Evolutionary conservation across 345 rosid species (phyloP), one percentile per base, ranked within the genome.

Genomic region (Brassica juncea): DNA sequence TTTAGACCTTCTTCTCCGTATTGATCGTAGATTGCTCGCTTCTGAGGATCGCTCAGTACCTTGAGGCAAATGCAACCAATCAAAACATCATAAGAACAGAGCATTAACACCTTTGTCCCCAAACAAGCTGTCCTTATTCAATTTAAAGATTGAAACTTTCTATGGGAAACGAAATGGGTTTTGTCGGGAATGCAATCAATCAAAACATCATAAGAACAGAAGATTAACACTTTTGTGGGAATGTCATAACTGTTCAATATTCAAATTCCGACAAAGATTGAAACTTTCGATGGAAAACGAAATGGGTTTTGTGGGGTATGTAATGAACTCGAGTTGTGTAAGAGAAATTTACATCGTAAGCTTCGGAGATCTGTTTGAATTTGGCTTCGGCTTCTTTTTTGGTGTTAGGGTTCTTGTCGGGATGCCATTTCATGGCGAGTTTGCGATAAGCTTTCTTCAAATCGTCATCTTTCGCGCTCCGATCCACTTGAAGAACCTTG

Each of bases 341-440:
- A 55, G 72, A 80, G 73, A 71, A 52, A 15, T 10, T 61, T 88
- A 92, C 97, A 80, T 92, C 97, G 84, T 91, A 92, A 34, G 97
- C 97, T 85, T 92, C 97, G 71, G 97, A 92, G 89, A 92, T 91
- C 89, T 92, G 90, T 75, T 92, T 92, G 88, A 92, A 92, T 84
- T 89, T 92, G 75, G 96, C 88, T 78, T 92, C 96, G 58, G 97
- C 96, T 6, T 87, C 96, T 42, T 92, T 92, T 85, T 92, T 90
- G 84, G 72, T 85, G 77, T 77, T 90, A 84, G 94, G 97, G 86
- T 92, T 94, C 85, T 93, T 91, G 60, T 91, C 98, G 35, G 97
- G 96, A 81, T 94, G 97, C 97, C 95, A 90, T 47, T 90, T 92
- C 97, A 92, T 92, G 23, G 96, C 94, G 15, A 91, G 91, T 82